Percentiles rank a stretch among this genome's conserved stretches.
Evolutionary conservation across 148 eudicot species (phyloP).

Genomic region (Cornus suecica): DNA sequence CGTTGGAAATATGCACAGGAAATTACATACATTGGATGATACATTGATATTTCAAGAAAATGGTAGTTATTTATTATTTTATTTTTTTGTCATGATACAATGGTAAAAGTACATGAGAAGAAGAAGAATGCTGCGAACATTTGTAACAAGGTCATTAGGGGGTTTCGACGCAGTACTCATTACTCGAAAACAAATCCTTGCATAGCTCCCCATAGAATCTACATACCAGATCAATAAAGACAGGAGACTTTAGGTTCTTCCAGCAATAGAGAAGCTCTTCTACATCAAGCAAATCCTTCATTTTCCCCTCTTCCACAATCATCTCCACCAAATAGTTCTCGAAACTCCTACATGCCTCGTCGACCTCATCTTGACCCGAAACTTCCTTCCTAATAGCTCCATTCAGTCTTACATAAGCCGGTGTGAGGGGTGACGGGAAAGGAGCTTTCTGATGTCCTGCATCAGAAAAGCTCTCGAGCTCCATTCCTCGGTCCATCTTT

Average conservation of each 20-base stretch:
- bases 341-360: constrained; percentile 63
- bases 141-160: constrained; percentile 3
- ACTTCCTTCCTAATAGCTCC: constrained; percentile 25
- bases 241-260: constrained; percentile 64
- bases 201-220: constrained; percentile 87
- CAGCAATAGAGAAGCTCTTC: constrained; percentile 83
- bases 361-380: constrained; percentile 31
- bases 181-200: constrained; percentile 54
- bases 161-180: constrained; percentile 26
- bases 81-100: not conserved
- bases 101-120: not conserved
- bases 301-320: constrained; percentile 71
- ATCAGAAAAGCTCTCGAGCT: constrained; percentile 44
- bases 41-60: no score
- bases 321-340: constrained; percentile 77
- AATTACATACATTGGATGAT: no score
- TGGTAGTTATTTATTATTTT: not conserved
- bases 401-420: constrained; percentile 36
- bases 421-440: constrained; percentile 61
- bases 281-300: constrained; percentile 59
- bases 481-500: constrained; percentile 48
- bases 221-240: constrained; percentile 70
- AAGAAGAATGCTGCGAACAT: not conserved
- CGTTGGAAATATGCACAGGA: no score
- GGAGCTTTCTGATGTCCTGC: constrained; percentile 43